A percentile compares a stretch with the other conserved stretches of the same genome.
Evolutionary conservation across 2,329 filamentous ascomycete species (phyloP).

Genomic region (Beauveria caledonica): DNA sequence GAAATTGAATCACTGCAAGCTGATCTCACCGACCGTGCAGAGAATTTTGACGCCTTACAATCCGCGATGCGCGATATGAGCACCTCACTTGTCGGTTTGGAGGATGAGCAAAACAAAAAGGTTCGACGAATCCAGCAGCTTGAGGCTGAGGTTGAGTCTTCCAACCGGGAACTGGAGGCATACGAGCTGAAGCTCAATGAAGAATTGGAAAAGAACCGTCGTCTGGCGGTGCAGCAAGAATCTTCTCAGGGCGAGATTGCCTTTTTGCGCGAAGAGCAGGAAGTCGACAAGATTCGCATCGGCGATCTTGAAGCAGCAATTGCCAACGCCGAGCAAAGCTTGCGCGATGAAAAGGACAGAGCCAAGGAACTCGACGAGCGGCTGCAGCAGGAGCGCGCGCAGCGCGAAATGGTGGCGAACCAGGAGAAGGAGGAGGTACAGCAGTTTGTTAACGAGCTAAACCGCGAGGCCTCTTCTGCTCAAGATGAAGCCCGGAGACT

Average conservation of each 20-base stretch:
- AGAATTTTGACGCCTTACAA: constrained; percentile 87
- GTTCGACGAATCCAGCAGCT: constrained; percentile 71
- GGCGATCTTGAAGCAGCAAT: constrained; percentile 82
- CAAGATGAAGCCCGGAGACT: constrained; percentile 81
- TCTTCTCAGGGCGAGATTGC: constrained; percentile 88
- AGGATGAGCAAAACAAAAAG: constrained; percentile 81
- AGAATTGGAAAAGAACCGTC: constrained; percentile 77
- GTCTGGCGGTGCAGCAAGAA: constrained; percentile 84
- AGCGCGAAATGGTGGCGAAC: constrained; percentile 77
- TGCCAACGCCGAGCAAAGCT: constrained; percentile 65
- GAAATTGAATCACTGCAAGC: constrained; percentile 62
- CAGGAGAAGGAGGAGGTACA: constrained; percentile 94
- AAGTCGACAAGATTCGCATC: constrained; percentile 95
- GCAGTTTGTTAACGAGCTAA: constrained; percentile 86
- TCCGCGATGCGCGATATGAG: constrained; percentile 89
- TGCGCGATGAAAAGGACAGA: constrained; percentile 80
- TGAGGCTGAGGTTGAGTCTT: constrained; percentile 72
- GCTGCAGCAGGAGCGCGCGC: constrained; percentile 72
- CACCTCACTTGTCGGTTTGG: constrained; percentile 75
- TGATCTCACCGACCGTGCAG: constrained; percentile 66
- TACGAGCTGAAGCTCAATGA: constrained; percentile 79
- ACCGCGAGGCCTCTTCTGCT: constrained; percentile 67
- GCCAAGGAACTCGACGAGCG: constrained; percentile 63
- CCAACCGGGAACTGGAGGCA: constrained; percentile 78
- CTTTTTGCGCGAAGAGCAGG: constrained; percentile 93